A percentile compares a stretch with the other conserved stretches of the same genome.
phyloP scores from a whole-genome alignment of 495 filamentous ascomycete species.

The Neurospora sp. region DNA sequence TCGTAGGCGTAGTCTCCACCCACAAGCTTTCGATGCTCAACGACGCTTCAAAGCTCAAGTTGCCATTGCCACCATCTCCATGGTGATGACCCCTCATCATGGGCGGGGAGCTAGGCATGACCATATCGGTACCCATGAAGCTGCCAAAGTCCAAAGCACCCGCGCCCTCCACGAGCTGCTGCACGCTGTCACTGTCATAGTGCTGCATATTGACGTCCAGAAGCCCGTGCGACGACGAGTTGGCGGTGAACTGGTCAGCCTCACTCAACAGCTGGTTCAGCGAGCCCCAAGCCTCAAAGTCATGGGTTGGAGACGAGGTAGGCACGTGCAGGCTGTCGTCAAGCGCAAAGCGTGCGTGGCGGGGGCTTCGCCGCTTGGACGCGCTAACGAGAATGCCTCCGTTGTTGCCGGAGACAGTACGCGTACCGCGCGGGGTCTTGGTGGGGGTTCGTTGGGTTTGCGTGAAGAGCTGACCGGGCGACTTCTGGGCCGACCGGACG shows the following conservation, averaged over 20 bases:
- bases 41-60: conserved; percentile 14
- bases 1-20: neutral
- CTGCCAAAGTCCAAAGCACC: conserved; percentile 30
- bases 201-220: conserved; percentile 25
- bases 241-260: conserved; percentile 34
- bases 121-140: conserved; percentile 38
- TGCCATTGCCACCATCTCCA: neutral
- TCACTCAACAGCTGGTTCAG: conserved; percentile 51
- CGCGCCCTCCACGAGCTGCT: conserved; percentile 13
- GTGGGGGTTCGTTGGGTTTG: conserved; percentile 33
- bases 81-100: conserved; percentile 10
- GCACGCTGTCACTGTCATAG: conserved; percentile 27
- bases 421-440: conserved; percentile 26
- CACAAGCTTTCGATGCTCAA: conserved; percentile 11
- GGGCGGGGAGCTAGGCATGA: conserved; percentile 48
- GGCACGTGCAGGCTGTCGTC: conserved; percentile 9
- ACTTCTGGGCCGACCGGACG: conserved; percentile 22
- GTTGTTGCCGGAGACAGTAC: conserved; percentile 9
- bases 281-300: conserved; percentile 21
- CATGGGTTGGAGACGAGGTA: conserved; percentile 38
- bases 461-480: conserved; percentile 21
- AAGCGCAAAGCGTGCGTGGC: conserved; percentile 20
- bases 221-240: conserved; percentile 25
- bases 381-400: conserved; percentile 9
- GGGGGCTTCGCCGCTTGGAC: conserved; percentile 30